Evolutionary conservation across 176 grass and related monocot genomes (phyloP).

Genomic region (Ananas comosus): DNA sequence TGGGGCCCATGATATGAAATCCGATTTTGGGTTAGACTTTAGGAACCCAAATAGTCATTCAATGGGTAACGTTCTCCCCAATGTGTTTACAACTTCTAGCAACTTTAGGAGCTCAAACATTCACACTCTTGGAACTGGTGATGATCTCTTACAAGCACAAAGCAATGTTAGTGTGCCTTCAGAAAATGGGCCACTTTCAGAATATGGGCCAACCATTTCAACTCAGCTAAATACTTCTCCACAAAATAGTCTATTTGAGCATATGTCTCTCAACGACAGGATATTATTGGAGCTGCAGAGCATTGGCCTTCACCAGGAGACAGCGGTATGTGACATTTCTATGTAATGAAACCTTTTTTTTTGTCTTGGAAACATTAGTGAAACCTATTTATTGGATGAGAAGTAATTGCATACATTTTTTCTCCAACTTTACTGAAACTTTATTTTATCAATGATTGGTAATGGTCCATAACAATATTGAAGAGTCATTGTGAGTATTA

Average conservation of each 20-base stretch:
- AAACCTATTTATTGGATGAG: not conserved
- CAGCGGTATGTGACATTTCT: constrained; percentile 35
- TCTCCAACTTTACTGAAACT: constrained; percentile 1
- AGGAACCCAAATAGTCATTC: constrained; percentile 28
- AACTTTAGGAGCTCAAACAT: constrained; percentile 40
- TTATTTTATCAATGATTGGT: constrained; percentile 14
- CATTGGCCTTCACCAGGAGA: constrained; percentile 59
- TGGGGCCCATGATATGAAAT: constrained; percentile 25
- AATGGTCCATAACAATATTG: constrained; percentile 7
- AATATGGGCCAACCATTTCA: constrained; percentile 23
- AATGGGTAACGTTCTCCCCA: constrained; percentile 32
- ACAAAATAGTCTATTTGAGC: constrained; percentile 45
- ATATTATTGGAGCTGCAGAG: constrained; percentile 78
- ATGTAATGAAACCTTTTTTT: constrained; percentile 1
- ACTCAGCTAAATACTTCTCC: constrained; percentile 27
- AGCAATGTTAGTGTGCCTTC: constrained; percentile 19
- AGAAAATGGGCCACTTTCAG: constrained; percentile 32
- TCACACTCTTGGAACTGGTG: constrained; percentile 28
- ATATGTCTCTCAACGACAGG: constrained; percentile 67
- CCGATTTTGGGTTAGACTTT: constrained; percentile 35
- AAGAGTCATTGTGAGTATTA: constrained; percentile 1
- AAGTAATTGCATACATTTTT: not conserved
- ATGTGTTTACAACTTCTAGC: constrained; percentile 42
- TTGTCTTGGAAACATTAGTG: not conserved
- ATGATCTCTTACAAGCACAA: constrained; percentile 32